Base-by-base conservation (phyloP, 2,329 filamentous ascomycete species). In the Alternaria ethzedia region DNA sequence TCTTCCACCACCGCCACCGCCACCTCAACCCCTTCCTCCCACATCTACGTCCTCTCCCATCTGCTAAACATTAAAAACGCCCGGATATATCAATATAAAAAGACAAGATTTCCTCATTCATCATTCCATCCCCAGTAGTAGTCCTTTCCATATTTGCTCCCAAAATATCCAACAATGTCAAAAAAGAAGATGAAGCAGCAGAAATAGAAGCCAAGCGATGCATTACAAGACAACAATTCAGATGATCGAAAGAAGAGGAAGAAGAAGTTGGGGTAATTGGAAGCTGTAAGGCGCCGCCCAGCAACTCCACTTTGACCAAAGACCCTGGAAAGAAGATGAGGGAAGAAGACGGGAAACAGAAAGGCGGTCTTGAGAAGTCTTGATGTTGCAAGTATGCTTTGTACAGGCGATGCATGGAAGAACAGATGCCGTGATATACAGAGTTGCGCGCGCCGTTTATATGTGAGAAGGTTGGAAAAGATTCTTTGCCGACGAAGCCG, bases 371-470 rank as follows among this genome's bases (percentile, higher is more conserved):
- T 46, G 20, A 44, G 13, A 57, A 26, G 17, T 21, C 47, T 32
- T 51, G 47, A 32, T 30, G 25, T 57, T 45, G 56, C 26, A 30
- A 54, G 30, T 30, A 63, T 54, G 44, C 60, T 70, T 64, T 68
- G 55, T 73, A 73, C 69, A 70, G 63, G 64, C 61, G 57, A 70
- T 72, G 70, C 67, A 71, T 61, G 62, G 55, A 65, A 58, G 64
- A 59, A 63, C 54, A 68, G 54, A 70, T 67, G 68, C 69, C 67
- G 61, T 62, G 59, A 71, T 73, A 66, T 71, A 72, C 70, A 73
- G 45, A 67, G 63, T 41, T 41, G 36, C 36, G 55, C 44, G 70
- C 68, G 63, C 63, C 64, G 57, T 65, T 67, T 64, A 69, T 68
- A 64, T 66, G 56, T 61, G 41, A 50, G 54, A 66, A 64, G 59